A percentile compares a stretch with the other conserved stretches of the same genome.
These are phyloP conservation scores for Senna siamea DNA, from an alignment of 306 rosid genomes.

Conservation along the genomic window DNA sequence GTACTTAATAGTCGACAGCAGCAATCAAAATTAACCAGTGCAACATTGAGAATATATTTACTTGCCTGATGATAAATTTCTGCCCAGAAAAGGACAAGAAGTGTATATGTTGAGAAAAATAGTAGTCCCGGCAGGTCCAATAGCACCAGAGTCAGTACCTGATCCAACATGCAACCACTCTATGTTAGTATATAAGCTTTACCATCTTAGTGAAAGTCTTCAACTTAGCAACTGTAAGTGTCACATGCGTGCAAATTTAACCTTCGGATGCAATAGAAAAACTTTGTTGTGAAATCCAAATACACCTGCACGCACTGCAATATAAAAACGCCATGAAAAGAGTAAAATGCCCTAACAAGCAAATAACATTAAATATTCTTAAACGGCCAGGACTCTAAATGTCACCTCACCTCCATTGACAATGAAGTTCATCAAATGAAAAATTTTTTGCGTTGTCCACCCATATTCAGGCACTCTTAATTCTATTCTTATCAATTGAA, in stretches of 20 bases:
- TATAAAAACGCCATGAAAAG: background rate
- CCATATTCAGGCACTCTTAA: constrained; percentile 90
- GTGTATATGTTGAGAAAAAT: constrained; percentile 84
- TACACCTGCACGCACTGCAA: constrained; percentile 77
- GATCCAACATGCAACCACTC: constrained; percentile 41
- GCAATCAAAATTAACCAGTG: background rate
- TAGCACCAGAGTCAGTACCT: constrained; percentile 67
- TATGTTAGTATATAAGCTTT: constrained; percentile 37
- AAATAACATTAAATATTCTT: background rate
- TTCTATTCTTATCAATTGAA: constrained; percentile 82
- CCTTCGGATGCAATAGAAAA: constrained; percentile 71
- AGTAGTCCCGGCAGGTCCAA: constrained; percentile 84
- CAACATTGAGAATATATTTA: background rate
- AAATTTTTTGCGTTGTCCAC: constrained; percentile 89
- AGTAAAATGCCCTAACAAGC: background rate
- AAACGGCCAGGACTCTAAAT: constrained; percentile 1
- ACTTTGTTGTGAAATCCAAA: constrained; percentile 76
- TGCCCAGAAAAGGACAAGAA: constrained; percentile 93
- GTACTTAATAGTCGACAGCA: background rate
- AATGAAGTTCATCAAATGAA: constrained; percentile 88
- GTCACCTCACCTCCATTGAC: constrained; percentile 86
- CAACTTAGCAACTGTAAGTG: background rate
- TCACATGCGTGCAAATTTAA: constrained; percentile 27
- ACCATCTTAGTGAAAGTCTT: background rate
- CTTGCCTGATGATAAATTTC: constrained; percentile 93